These are phyloP conservation scores for Phanerochaete sordida DNA, from an alignment of 768 basidiomycete genomes.

Conservation along the genomic window DNA sequence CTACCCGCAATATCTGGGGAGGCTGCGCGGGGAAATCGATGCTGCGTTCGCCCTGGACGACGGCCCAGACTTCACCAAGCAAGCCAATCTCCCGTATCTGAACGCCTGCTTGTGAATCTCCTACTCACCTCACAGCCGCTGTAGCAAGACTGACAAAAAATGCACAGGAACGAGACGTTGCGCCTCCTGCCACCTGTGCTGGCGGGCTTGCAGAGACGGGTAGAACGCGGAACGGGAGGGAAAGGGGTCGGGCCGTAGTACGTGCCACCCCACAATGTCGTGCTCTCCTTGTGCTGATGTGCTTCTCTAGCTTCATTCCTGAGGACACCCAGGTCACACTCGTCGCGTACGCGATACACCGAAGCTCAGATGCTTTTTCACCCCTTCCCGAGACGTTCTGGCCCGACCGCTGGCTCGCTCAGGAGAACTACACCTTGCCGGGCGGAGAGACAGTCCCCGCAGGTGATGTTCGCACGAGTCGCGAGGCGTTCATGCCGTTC, in stretches of 20 bases:
- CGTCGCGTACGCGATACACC: slow-evolving; percentile 39
- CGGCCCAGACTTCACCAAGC: slow-evolving; percentile 16
- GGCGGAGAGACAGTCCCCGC: background rate
- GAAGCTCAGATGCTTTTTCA: slow-evolving; percentile 40
- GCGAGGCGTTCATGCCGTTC: slow-evolving; percentile 35
- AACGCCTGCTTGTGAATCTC: slow-evolving; percentile 34
- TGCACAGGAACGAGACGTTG: slow-evolving; percentile 14
- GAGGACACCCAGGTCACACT: slow-evolving; percentile 20
- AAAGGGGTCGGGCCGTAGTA: slow-evolving; percentile 5
- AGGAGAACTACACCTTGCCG: background rate
- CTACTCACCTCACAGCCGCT: too few species aligned
- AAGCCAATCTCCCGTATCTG: slow-evolving; percentile 28
- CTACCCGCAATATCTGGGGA: slow-evolving; percentile 33
- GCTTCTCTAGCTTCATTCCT: slow-evolving; percentile 9
- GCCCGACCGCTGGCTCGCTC: slow-evolving; percentile 36
- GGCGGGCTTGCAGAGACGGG: slow-evolving; percentile 5
- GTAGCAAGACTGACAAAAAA: too few species aligned
- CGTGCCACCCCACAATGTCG: background rate
- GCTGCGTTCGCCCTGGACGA: slow-evolving; percentile 22
- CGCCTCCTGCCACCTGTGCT: slow-evolving; percentile 6
- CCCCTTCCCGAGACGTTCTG: slow-evolving; percentile 32
- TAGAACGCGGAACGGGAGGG: background rate
- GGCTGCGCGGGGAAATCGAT: slow-evolving; percentile 41
- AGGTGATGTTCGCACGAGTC: slow-evolving; percentile 13
- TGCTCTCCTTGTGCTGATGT: background rate